Evolutionary conservation across 2,329 filamentous ascomycete genomes (phyloP), one percentile per base, ranked within the genome.

Genomic region (Fusarium robinianum): DNA sequence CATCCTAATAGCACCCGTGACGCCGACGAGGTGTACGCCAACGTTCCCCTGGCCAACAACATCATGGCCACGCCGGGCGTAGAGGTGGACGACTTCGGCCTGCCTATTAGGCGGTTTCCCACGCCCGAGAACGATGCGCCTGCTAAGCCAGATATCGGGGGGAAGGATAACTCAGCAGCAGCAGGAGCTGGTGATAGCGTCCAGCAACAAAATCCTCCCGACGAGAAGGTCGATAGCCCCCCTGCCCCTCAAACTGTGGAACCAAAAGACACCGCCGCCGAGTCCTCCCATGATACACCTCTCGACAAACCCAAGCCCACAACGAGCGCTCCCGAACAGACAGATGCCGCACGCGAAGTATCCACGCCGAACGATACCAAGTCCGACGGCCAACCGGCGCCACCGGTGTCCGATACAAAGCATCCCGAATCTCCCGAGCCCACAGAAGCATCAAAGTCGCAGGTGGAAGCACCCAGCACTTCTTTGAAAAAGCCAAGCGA

Each of bases 31-130:
- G n/a, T 34, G 26, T 36, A 22, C 32, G n/a, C 41, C 21, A 24
- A 25, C 24, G n/a, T n/a, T n/a, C 35, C 34, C 32, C 39, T 27
- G 27, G n/a, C 18, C 40, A 25, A 49, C 39, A 30, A 46, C 43
- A 59, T 51, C 58, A 62, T 62, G 59, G 46, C 58, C 41, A 25
- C 58, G 10, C 55, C 48, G 37, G 34, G 47, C 19, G 34, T 18
- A 12, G 80, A 85, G 60, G 69, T 83, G 46, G 85, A 89, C 65
- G 85, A 89, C 55, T 89, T 88, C 64, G 85, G 85, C 36, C 70
- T 89, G 52, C 84, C 84, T 12, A 77, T 85, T 50, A 75, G 73
- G 63, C 79, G 74, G 57, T 75, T 65, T 59, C 58, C 66, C 58
- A 68, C 63, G 40, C 65, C 69, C 18, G 54, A 58, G 26, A 49